These are phyloP conservation scores for Syzygium oleosum DNA, from an alignment of 345 rosid genomes.

Conservation along the genomic window DNA sequence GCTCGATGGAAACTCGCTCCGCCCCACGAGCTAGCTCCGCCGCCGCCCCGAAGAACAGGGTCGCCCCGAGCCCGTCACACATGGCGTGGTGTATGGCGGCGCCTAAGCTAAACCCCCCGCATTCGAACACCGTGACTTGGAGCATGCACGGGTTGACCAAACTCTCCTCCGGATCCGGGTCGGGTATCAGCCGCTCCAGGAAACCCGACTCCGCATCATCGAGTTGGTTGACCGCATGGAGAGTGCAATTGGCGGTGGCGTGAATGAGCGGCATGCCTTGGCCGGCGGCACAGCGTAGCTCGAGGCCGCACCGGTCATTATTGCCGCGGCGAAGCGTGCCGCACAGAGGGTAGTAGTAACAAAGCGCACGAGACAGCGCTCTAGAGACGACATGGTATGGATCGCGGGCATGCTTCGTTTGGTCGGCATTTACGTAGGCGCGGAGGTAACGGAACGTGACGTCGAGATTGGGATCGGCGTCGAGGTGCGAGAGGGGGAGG, in stretches of 20 bases:
- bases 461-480: constrained; percentile 55
- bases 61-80: constrained; percentile 81
- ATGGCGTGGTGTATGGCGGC: constrained; percentile 62
- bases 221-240: constrained; percentile 39
- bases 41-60: constrained; percentile 55
- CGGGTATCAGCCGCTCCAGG: constrained; percentile 48
- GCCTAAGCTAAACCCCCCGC: constrained; percentile 70
- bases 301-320: constrained; percentile 28
- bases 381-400: constrained; percentile 27
- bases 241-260: constrained; percentile 48
- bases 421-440: constrained; percentile 25
- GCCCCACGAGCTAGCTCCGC: constrained; percentile 75
- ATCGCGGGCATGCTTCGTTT: constrained; percentile 18
- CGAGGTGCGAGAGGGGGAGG: constrained; percentile 65
- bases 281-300: constrained; percentile 28
- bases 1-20: constrained; percentile 25
- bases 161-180: constrained; percentile 38
- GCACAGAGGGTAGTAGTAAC: constrained; percentile 47
- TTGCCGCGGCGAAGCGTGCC: constrained; percentile 25
- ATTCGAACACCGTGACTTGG: constrained; percentile 61
- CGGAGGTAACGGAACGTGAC: constrained; percentile 77
- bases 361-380: constrained; percentile 42
- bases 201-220: constrained; percentile 52
- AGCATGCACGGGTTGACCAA: constrained; percentile 54
- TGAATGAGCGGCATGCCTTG: constrained; percentile 50